A percentile compares a stretch with the other conserved stretches of the same genome.
phyloP scores from a whole-genome alignment of 352 stramenopile genomes.

The Phytophthora hybrid region DNA sequence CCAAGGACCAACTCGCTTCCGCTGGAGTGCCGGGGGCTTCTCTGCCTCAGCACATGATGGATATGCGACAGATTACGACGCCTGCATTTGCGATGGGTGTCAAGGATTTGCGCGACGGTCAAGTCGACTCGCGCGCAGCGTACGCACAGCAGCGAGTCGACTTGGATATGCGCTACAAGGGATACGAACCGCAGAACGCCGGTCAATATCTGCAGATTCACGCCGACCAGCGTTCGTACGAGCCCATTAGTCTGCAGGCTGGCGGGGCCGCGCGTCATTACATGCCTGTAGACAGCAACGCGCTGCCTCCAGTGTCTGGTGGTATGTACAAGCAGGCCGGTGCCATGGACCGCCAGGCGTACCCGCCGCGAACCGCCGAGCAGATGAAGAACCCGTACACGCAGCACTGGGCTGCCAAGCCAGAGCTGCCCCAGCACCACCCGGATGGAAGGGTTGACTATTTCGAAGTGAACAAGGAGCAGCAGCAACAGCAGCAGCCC shows the following conservation, averaged over 20 bases:
- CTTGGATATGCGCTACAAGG: slow-evolving; percentile 84
- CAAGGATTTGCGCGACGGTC: slow-evolving; percentile 55
- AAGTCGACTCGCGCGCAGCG: slow-evolving; percentile 46
- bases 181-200: slow-evolving; percentile 57
- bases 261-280: slow-evolving; percentile 54
- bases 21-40: slow-evolving; percentile 21
- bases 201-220: slow-evolving; percentile 83
- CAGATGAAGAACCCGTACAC: slow-evolving; percentile 67
- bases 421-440: slow-evolving; percentile 49
- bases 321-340: slow-evolving; percentile 56
- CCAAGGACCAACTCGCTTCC: slow-evolving; percentile 54
- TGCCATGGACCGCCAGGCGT: slow-evolving; percentile 50
- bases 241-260: slow-evolving; percentile 68
- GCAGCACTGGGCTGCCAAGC: slow-evolving; percentile 72
- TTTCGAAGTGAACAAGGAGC: slow-evolving; percentile 80
- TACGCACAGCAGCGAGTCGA: slow-evolving; percentile 62
- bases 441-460: slow-evolving; percentile 63
- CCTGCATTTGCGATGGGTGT: slow-evolving; percentile 55
- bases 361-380: slow-evolving; percentile 35
- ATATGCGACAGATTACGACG: slow-evolving; percentile 85
- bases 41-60: slow-evolving; percentile 75
- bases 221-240: slow-evolving; percentile 77
- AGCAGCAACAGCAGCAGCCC: slow-evolving; percentile 38
- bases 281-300: slow-evolving; percentile 51
- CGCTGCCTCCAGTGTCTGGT: slow-evolving; percentile 55